Evolutionary conservation across 192 early-diverging fungal species (phyloP).

Genomic region (Coemansia sp.): DNA sequence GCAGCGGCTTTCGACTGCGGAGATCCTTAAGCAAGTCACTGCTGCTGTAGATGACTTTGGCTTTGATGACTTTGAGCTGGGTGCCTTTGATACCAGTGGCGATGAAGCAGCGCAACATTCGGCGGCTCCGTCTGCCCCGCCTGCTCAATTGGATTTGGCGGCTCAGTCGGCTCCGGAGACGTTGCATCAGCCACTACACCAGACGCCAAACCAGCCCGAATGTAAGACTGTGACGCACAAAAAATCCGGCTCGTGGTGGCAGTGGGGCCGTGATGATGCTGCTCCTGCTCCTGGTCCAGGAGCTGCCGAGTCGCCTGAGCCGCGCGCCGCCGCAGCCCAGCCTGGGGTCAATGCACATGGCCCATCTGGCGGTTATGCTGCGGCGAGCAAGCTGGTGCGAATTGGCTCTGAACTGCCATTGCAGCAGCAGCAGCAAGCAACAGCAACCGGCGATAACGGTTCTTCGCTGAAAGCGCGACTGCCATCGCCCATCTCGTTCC

Average conservation of each 20-base stretch:
- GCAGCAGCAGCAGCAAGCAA: conserved; percentile 1
- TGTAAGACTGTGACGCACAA: conserved; percentile 42
- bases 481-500: conserved; percentile 45
- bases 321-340: background rate
- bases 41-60: conserved; percentile 46
- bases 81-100: conserved; percentile 20
- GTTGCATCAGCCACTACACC: background rate
- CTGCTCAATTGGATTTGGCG: too few relatives aligned
- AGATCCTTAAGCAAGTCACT: conserved; percentile 49
- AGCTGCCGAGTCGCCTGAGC: background rate
- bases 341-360: background rate
- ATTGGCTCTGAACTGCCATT: background rate
- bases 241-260: conserved; percentile 52
- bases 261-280: conserved; percentile 38
- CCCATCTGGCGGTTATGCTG: background rate
- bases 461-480: conserved; percentile 38
- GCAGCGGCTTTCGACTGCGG: conserved; percentile 46
- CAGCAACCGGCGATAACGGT: too few relatives aligned
- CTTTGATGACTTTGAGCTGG: conserved; percentile 42
- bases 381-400: background rate
- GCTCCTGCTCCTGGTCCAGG: conserved; percentile 7
- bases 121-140: background rate
- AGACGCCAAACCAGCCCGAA: conserved; percentile 7
- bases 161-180: too few relatives aligned
- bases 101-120: conserved; percentile 5